phyloP scores from a whole-genome alignment of 768 basidiomycete species.

The Cubamyces sp. region DNA sequence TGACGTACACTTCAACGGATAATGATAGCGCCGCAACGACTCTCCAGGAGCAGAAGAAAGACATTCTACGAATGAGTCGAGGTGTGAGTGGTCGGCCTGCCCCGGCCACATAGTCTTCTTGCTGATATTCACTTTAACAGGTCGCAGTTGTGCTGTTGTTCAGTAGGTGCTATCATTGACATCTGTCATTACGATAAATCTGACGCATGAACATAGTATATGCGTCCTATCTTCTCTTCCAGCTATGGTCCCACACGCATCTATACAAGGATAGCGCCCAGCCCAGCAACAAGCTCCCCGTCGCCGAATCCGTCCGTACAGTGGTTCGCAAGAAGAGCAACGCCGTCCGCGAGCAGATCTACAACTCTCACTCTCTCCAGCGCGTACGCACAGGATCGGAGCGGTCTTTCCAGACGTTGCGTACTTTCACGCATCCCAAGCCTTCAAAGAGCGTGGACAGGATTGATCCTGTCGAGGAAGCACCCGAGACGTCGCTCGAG shows the following conservation, averaged over 20 bases:
- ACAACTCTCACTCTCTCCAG: constrained; percentile 11
- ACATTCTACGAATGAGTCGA: constrained; percentile 74
- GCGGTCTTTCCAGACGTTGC: constrained; percentile 13
- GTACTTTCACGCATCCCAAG: constrained; percentile 1
- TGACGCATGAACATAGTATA: constrained; percentile 55
- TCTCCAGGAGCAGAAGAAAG: constrained; percentile 42
- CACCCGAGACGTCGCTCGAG: constrained; percentile 24
- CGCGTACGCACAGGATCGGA: constrained; percentile 14
- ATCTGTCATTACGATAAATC: not conserved
- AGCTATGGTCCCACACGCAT: constrained; percentile 76
- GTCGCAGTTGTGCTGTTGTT: constrained; percentile 79
- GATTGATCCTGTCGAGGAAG: constrained; percentile 21
- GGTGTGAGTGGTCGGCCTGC: constrained; percentile 53
- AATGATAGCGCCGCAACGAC: constrained; percentile 25
- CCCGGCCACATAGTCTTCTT: not conserved
- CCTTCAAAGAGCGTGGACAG: constrained; percentile 3
- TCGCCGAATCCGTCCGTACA: constrained; percentile 24
- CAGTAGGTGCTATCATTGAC: constrained; percentile 48
- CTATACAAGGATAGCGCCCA: constrained; percentile 54
- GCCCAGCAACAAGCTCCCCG: constrained; percentile 26
- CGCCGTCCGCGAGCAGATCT: constrained; percentile 8
- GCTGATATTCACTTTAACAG: constrained; percentile 37
- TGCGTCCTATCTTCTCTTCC: constrained; percentile 73
- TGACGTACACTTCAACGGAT: constrained; percentile 36
- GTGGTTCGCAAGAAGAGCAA: constrained; percentile 26